Evolutionary conservation across 768 basidiomycete genomes (phyloP).

Genomic region (Psilocybe subaeruginosa): DNA sequence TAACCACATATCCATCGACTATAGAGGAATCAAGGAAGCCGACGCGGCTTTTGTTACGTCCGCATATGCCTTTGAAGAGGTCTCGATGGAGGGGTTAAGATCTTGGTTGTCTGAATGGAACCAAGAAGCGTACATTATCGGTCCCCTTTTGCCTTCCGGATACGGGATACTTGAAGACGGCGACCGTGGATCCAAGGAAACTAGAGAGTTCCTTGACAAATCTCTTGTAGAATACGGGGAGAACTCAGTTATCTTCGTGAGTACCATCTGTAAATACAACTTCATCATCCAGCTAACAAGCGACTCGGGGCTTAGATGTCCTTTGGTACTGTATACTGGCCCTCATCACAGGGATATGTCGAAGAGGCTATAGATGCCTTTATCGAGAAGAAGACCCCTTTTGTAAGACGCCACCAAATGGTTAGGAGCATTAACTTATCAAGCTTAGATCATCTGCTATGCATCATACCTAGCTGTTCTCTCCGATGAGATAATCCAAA

Average conservation of each 20-base stretch:
- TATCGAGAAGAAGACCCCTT: constrained; percentile 16
- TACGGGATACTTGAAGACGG: background rate
- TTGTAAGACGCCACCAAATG: constrained; percentile 13
- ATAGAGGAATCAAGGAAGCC: constrained; percentile 9
- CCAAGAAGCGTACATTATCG: constrained; percentile 9
- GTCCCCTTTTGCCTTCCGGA: constrained; percentile 11
- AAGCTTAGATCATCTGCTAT: background rate
- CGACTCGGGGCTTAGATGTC: constrained; percentile 1
- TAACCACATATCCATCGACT: background rate
- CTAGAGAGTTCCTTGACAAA: constrained; percentile 3
- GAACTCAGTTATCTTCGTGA: constrained; percentile 14
- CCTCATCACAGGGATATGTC: constrained; percentile 7
- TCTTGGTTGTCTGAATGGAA: constrained; percentile 5
- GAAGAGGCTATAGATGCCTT: constrained; percentile 12
- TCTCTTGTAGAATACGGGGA: constrained; percentile 2
- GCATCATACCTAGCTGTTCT: constrained; percentile 3
- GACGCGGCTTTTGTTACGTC: constrained; percentile 10
- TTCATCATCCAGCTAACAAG: background rate
- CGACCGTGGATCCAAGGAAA: background rate
- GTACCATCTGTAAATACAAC: background rate
- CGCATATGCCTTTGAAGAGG: constrained; percentile 1
- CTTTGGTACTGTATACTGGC: constrained; percentile 14
- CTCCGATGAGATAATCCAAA: background rate
- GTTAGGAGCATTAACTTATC: background rate
- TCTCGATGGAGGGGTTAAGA: constrained; percentile 4